A percentile compares a stretch with the other conserved stretches of the same genome.
Evolutionary conservation across 139 green algal genomes (phyloP).

Genomic region (Coelastrella sp.): DNA sequence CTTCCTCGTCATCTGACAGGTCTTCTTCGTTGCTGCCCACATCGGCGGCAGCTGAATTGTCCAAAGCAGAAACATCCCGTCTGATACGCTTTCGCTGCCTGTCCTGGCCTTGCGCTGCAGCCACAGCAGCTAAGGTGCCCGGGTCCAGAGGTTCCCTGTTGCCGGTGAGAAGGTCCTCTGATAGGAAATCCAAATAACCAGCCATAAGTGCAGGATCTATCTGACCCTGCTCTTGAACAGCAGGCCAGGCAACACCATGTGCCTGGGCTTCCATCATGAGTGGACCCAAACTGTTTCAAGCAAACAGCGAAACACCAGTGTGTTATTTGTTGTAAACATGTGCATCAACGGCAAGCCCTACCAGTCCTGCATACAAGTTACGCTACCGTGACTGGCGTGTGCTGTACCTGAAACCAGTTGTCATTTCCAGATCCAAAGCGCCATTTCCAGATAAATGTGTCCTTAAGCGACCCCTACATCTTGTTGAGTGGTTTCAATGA

Average conservation of each 20-base stretch:
- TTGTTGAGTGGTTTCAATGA: no score
- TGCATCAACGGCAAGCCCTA: no score
- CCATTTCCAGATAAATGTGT: no score
- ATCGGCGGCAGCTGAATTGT: constrained; percentile 12
- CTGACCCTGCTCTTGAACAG: neutral
- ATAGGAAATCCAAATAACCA: constrained; percentile 45
- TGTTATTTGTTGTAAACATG: no score
- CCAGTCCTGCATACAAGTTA: no score
- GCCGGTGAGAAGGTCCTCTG: constrained; percentile 8
- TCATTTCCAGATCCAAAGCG: no score
- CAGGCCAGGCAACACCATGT: neutral
- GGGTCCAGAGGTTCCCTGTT: constrained; percentile 24
- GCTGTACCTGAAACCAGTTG: no score
- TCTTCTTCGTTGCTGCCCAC: constrained; percentile 46
- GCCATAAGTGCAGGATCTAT: neutral
- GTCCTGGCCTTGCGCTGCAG: neutral
- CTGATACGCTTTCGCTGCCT: constrained; percentile 28
- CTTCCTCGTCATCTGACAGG: constrained; percentile 50
- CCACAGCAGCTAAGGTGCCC: constrained; percentile 37
- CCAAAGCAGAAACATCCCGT: constrained; percentile 55
- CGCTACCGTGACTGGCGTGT: no score
- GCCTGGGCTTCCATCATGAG: neutral
- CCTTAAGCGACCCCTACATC: no score
- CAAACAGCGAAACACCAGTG: no score
- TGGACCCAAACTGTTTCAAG: no score